Evolutionary conservation across 1,139 yeast species (phyloP), one percentile per base, ranked within the genome.

Genomic region (Magnusiomyces clavatus): DNA sequence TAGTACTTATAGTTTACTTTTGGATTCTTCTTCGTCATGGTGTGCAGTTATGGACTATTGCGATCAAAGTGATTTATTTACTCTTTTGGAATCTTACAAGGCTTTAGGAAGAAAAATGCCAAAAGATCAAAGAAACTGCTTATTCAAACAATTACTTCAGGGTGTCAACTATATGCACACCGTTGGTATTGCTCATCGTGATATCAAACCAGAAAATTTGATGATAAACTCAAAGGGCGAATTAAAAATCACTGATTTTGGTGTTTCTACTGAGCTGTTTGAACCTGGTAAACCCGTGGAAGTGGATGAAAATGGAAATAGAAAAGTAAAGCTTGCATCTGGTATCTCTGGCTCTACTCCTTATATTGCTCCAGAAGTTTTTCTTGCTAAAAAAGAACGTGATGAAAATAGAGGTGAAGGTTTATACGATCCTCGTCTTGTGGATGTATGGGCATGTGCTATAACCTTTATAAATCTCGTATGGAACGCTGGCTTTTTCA

Each of bases 381-480:
- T 64, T 47, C 13, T 37, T 19, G 49, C 57, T 37, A 56, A 48
- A 51, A 55, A 50, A 46, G 43, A 48, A 6, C 59, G 52, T 37
- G 47, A 45, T 77, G 62, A 58, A 29, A 53, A 46, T 47, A 52
- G 42, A 31, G 45, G 48, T 8, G 57, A 51, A 20, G 43, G 40
- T 76, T 37, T 49, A 57, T 88, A 86, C 67, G 96, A 88, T 66
- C 86, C 95, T 3, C 69, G 95, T 53, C 75, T 85, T 46, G 86
- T 86, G 4, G 96, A 88, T 68, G 81, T 86, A 43, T 88, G 96
- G 96, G 81, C 95, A 0, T 85, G 95, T 70, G 96, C 95, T 50
- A 89, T 87, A 14, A 86, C 88, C 40, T 88, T 85, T 65, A 83
- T 88, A 86, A 94, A 95, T 14, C 83, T 89, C 92, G 59, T 67